Evolutionary conservation across 1,284 basidiomycete species (phyloP), one percentile per base, ranked within the genome.

Genomic region (Testicularia cyperi): DNA sequence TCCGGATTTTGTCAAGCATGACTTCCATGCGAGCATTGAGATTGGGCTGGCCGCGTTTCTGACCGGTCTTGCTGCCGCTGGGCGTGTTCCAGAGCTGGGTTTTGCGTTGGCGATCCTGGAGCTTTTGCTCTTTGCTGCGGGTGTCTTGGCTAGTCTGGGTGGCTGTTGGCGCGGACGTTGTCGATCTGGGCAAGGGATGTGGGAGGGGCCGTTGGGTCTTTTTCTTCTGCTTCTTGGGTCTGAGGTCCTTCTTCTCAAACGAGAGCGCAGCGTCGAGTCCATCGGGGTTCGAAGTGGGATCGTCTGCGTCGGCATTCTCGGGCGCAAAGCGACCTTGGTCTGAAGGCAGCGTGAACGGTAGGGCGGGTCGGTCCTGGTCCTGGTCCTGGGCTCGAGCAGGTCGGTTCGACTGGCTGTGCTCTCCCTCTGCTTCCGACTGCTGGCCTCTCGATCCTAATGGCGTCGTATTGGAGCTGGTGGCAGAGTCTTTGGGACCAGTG

Each of bases 1-100:
- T 61, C 38, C 46, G 56, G 43, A 74, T 72, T 56, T 67, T 72
- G 35, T 71, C 69, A 15, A 76, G 65, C 62, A 76, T 70, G 16
- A 76, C 64, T 19, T 70, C 64, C 67, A 76, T 67, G 28, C 74
- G 53, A 3, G 65, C 69, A 26, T 68, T 68, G 26, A 76, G 36
- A 37, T 76, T 68, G 3, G 74, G 74, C 49, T 76, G 74, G 12
- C 72, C 72, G 19, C 71, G 53, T 27, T 57, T 52, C 28, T 64
- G 46, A 5, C 73, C 73, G 5, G 34, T 45, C 1, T 38, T 37
- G 52, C 71, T 74, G 4, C 65, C 60, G 28, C 68, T 69, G 15
- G 53, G 36, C 26, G 60, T 60, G 49, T 72, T 72, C 74, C 74
- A 74, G 52, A 62, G 39, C 43, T 64, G 63, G 21, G 60, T 53